Conservation (phyloP, 2,329 filamentous ascomycete species). For the Botryotinia convoluta region DNA sequence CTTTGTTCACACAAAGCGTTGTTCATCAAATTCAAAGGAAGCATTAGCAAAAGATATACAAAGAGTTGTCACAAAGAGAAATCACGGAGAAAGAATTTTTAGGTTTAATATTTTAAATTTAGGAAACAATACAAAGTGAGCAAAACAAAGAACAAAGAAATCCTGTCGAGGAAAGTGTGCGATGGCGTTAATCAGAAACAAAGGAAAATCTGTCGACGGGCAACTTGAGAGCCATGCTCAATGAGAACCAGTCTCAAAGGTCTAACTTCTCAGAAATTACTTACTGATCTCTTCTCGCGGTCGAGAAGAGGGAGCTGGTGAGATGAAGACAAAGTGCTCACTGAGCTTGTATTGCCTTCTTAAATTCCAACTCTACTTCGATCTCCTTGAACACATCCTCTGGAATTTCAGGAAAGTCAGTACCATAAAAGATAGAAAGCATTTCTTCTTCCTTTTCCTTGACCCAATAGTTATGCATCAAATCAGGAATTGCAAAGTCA, state of each 20-base stretch:
- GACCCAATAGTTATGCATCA: neutral
- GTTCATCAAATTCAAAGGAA: neutral
- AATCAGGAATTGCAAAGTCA: neutral
- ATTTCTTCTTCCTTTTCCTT: neutral
- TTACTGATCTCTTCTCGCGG: neutral
- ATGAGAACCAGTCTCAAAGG: neutral
- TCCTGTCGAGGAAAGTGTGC: neutral
- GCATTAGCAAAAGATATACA: neutral
- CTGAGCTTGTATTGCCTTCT: neutral
- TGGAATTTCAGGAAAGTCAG: neutral
- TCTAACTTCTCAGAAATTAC: neutral
- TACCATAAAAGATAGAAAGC: neutral
- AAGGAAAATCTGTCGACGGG: neutral
- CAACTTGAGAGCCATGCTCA: neutral
- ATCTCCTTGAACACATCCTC: neutral
- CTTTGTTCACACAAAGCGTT: neutral
- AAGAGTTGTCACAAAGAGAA: neutral
- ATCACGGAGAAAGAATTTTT: neutral
- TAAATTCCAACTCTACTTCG: neutral
- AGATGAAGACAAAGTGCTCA: neutral
- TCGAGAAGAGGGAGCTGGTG: neutral
- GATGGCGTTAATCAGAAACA: neutral
- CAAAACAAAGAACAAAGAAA: neutral
- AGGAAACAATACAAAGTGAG: neutral
- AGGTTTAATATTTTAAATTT: neutral